Evolutionary conservation across 108 stramenopile species (phyloP), one percentile per base, ranked within the genome.

Genomic region (Mayamaea pseudoterrestris): DNA sequence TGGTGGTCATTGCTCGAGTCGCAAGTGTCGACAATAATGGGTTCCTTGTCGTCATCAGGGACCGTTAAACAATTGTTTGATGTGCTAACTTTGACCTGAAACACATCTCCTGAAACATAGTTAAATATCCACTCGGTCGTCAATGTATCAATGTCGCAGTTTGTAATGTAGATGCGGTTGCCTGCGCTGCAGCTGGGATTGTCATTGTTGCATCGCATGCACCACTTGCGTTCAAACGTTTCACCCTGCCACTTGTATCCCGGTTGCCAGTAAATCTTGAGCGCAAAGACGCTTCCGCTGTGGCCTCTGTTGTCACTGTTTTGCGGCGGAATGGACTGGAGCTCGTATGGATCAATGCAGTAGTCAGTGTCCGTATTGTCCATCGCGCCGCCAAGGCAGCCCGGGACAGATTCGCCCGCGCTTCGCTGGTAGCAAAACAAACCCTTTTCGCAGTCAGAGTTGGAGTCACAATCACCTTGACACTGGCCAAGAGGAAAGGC

Each of bases 181-280:
- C 37, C 37, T 5, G 37, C 5, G 8, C 37, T 14, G 37, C 37
- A 39, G 20, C 5, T 39, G 13, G 11, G 32, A 13, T 13, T 11
- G 9, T 13, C 32, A 34, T 13, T 13, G 9, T 13, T 9, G 32
- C 74, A 76, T 9, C 36, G 35, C 71, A 78, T 70, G 53, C 71
- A 78, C 60, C 61, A 73, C 54, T 57, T 63, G 9, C 50, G 72
- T 32, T 78, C 71, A 18, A 58, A 30, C 9, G 29, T 43, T 44
- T 63, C 67, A 21, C 73, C 71, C 67, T 78, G 76, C 76, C 76
- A 78, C 14, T 34, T 58, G 55, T 73, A 73, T n/a, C 63, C 44
- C 26, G 23, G 24, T 20, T 44, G 24, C 44, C 44, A 44, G 17
- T 44, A 44, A 2, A 44, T 20, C 44, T 44, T 44, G 18, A 44